phyloP scores from a whole-genome alignment of 306 rosid genomes.

The Begonia loranthoides region DNA sequence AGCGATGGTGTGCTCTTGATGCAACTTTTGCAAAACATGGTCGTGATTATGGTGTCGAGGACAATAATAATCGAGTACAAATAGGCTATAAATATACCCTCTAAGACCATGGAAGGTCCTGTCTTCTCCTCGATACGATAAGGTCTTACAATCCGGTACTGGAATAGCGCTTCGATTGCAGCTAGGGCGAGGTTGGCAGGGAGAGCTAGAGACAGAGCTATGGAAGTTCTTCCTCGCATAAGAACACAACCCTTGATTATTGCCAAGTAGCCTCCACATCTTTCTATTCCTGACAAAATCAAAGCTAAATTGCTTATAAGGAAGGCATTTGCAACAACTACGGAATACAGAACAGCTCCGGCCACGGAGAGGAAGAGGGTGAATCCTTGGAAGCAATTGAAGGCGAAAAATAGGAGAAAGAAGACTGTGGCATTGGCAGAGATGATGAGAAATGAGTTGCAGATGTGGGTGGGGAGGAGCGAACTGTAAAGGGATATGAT shows the following conservation, averaged over 20 bases:
- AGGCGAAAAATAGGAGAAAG: slow-evolving; percentile 46
- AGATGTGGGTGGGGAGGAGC: slow-evolving; percentile 40
- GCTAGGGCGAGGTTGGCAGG: slow-evolving; percentile 60
- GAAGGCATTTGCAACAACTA: slow-evolving; percentile 68
- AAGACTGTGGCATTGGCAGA: slow-evolving; percentile 67
- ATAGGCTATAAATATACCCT: slow-evolving; percentile 60
- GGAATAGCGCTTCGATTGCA: slow-evolving; percentile 73
- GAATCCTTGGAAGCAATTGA: slow-evolving; percentile 33
- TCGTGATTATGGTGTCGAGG: slow-evolving; percentile 59
- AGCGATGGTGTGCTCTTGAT: slow-evolving; percentile 14
- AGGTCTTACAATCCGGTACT: slow-evolving; percentile 45
- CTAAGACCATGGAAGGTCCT: slow-evolving; percentile 29
- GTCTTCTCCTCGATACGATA: slow-evolving; percentile 20
- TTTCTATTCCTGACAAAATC: slow-evolving; percentile 59
- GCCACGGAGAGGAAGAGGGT: slow-evolving; percentile 42
- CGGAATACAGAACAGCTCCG: slow-evolving; percentile 75
- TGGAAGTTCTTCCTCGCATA: slow-evolving; percentile 53
- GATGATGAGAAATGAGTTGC: slow-evolving; percentile 52
- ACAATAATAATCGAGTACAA: slow-evolving; percentile 61
- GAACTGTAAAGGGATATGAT: slow-evolving; percentile 36
- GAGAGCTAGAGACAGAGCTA: slow-evolving; percentile 62
- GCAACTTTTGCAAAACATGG: slow-evolving; percentile 54
- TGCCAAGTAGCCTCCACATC: slow-evolving; percentile 48
- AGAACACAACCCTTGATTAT: slow-evolving; percentile 62
- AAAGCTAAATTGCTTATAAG: slow-evolving; percentile 52